Evolutionary conservation across 164 flowering plant species (phyloP).

Genomic region (Chimonanthus salicifolius): DNA sequence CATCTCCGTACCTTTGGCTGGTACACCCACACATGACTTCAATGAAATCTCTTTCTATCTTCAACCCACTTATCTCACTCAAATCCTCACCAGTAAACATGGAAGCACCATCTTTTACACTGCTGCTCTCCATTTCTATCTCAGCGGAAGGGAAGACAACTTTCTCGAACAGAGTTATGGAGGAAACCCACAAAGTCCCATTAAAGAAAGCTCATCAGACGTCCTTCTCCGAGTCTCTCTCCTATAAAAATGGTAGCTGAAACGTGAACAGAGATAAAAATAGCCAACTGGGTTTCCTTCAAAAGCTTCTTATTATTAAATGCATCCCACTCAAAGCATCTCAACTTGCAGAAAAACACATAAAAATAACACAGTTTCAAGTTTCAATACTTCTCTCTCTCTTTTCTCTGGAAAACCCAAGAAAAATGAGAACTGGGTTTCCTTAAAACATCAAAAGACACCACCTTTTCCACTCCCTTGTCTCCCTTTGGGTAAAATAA

Average conservation of each 20-base stretch:
- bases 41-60: constrained; percentile 44
- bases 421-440: no score
- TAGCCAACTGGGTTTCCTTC: background rate
- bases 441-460: no score
- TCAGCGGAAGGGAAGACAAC: background rate
- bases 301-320: background rate
- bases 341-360: background rate
- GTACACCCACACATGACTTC: constrained; percentile 90
- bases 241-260: background rate
- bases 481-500: no score
- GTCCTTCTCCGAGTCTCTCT: constrained; percentile 1
- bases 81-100: constrained; percentile 71
- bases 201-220: background rate
- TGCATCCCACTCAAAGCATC: background rate
- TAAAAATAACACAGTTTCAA: no score
- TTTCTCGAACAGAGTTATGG: background rate
- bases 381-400: background rate
- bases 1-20: constrained; percentile 78
- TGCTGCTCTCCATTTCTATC: constrained; percentile 32
- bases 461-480: no score
- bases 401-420: background rate
- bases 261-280: background rate
- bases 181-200: constrained; percentile 4
- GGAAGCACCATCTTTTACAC: constrained; percentile 31
- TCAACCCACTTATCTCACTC: constrained; percentile 66